These are phyloP conservation scores for Pseudopyricularia cyperi DNA, from an alignment of 2,329 filamentous ascomycete species.

Conservation along the genomic window DNA sequence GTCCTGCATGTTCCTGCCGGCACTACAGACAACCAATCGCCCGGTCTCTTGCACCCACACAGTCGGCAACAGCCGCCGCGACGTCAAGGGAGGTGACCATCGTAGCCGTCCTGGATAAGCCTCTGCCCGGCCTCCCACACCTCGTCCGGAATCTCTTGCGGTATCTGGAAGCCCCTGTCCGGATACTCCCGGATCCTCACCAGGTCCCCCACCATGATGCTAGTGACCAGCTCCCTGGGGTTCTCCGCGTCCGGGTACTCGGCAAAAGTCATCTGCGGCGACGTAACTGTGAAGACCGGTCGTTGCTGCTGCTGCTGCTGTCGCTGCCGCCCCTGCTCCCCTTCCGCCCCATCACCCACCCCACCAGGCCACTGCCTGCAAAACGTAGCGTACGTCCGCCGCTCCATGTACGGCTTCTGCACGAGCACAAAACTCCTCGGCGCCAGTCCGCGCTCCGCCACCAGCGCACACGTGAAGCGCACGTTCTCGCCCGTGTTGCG, in stretches of 20 bases:
- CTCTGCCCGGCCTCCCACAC: conserved; percentile 28
- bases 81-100: conserved; percentile 23
- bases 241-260: conserved; percentile 28
- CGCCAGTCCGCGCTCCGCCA: conserved; percentile 14
- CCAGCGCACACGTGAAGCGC: conserved; percentile 25
- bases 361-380: conserved; percentile 29
- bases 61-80: background rate
- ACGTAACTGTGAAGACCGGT: conserved; percentile 24
- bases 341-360: background rate
- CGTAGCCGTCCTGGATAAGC: conserved; percentile 24
- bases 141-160: conserved; percentile 24
- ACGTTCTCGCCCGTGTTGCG: conserved; percentile 35
- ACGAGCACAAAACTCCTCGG: conserved; percentile 25
- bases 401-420: conserved; percentile 36
- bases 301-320: background rate
- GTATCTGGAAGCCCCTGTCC: conserved; percentile 27
- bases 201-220: conserved; percentile 31
- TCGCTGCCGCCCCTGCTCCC: background rate
- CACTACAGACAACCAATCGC: no score
- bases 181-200: conserved; percentile 29
- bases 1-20: no score
- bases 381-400: conserved; percentile 31
- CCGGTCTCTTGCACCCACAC: no score
- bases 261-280: conserved; percentile 22
- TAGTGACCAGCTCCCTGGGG: conserved; percentile 25